These are phyloP conservation scores for Sugiyamaella mastotermitis DNA, from an alignment of 805 yeast species.

Conservation along the genomic window DNA sequence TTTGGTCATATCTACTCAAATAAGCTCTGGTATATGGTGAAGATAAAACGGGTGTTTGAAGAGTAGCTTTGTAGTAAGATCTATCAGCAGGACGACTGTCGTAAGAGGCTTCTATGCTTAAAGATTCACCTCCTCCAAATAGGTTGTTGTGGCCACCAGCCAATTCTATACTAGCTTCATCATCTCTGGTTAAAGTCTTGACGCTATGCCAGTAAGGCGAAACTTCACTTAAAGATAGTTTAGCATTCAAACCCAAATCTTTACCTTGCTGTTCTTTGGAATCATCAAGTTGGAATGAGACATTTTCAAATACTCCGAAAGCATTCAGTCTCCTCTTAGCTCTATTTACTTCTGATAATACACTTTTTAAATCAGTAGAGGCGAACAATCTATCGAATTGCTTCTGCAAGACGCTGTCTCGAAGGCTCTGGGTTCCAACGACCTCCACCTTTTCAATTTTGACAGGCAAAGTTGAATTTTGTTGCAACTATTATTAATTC, in stretches of 20 bases:
- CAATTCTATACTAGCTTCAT: conserved; percentile 12
- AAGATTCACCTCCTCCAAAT: conserved; percentile 55
- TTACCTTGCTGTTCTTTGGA: conserved; percentile 5
- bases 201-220: conserved; percentile 4
- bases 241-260: conserved; percentile 14
- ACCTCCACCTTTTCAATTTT: conserved; percentile 25
- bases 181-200: conserved; percentile 13
- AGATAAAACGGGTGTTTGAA: conserved; percentile 41
- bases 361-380: conserved; percentile 20
- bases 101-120: conserved; percentile 41
- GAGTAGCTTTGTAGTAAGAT: conserved; percentile 43
- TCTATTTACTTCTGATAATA: conserved; percentile 21
- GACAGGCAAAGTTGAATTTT: conserved; percentile 25
- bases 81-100: conserved; percentile 43
- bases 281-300: conserved; percentile 10
- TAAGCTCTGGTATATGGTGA: conserved; percentile 49
- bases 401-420: conserved; percentile 22
- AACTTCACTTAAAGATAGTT: conserved; percentile 10
- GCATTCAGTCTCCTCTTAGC: conserved; percentile 14
- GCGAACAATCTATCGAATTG: conserved; percentile 26
- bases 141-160: conserved; percentile 52
- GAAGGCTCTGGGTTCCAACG: conserved; percentile 19
- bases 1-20: conserved; percentile 40
- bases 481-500: no score
- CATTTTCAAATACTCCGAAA: conserved; percentile 11